Evolutionary conservation across 805 yeast species (phyloP).

Genomic region (Candida ortonii): DNA sequence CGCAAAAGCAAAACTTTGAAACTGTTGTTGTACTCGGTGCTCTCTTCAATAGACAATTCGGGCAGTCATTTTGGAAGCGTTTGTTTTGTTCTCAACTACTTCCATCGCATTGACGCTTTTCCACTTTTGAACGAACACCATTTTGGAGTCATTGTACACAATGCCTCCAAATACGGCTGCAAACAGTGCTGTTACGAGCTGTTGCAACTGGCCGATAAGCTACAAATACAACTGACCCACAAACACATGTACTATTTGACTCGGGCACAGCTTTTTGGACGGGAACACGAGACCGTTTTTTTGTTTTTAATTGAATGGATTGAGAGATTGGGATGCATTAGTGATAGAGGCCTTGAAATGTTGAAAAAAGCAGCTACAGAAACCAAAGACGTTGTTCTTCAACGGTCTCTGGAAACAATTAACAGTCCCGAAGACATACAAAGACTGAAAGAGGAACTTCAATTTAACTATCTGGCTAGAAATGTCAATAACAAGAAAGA

Average conservation of each 20-base stretch:
- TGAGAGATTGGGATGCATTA: slow-evolving; percentile 7
- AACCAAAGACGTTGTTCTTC: slow-evolving; percentile 17
- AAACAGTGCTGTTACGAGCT: slow-evolving; percentile 22
- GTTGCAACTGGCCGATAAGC: slow-evolving; percentile 7
- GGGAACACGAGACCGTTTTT: slow-evolving; percentile 25
- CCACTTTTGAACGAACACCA: slow-evolving; percentile 11
- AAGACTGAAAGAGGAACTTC: slow-evolving; percentile 8
- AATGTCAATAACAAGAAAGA: slow-evolving; percentile 14
- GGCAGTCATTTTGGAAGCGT: slow-evolving; percentile 18
- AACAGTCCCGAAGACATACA: slow-evolving; percentile 1
- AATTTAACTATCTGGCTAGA: slow-evolving; percentile 13
- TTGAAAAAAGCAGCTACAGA: slow-evolving; percentile 7
- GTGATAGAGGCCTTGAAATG: slow-evolving; percentile 2
- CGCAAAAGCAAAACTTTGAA: slow-evolving; percentile 4
- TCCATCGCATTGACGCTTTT: slow-evolving; percentile 3
- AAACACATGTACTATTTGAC: slow-evolving; percentile 18
- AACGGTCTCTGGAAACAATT: slow-evolving; percentile 7
- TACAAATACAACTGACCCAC: slow-evolving; percentile 9
- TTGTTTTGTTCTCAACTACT: slow-evolving; percentile 12
- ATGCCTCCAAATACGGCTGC: slow-evolving; percentile 14
- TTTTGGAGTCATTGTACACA: slow-evolving; percentile 19
- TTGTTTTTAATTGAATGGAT: slow-evolving; percentile 14
- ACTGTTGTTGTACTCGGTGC: slow-evolving; percentile 15
- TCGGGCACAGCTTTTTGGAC: slow-evolving; percentile 24
- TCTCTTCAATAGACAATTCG: slow-evolving; percentile 21